Conservation (phyloP, 75 land plant genomes). For the Cryptomeria japonica region DNA sequence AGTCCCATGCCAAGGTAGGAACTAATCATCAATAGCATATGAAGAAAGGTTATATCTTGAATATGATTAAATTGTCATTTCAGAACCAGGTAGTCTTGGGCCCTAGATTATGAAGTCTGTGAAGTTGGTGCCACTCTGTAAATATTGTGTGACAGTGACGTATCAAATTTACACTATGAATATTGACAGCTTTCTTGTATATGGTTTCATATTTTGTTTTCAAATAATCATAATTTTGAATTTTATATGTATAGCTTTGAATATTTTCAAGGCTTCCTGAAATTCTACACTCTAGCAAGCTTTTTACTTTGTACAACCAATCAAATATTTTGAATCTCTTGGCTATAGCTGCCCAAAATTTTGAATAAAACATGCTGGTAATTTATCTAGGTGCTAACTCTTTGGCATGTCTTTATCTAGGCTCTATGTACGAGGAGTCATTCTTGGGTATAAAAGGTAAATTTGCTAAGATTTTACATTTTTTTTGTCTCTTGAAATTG, state of each 20-base stretch:
- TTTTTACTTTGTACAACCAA: background rate
- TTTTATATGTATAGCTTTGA: background rate
- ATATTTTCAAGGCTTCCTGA: background rate
- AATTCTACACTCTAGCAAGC: background rate
- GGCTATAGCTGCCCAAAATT: background rate
- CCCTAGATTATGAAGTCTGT: no score
- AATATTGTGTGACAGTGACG: no score
- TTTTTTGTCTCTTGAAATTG: background rate
- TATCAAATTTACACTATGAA: no score
- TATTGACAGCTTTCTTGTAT: background rate
- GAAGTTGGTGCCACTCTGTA: no score
- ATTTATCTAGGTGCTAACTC: background rate
- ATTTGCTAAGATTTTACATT: background rate
- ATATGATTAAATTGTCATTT: no score
- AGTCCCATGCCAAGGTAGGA: no score
- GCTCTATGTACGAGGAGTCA: constrained; percentile 71
- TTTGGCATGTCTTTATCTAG: constrained; percentile 12
- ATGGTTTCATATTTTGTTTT: background rate
- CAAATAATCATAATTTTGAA: background rate
- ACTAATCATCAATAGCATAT: no score
- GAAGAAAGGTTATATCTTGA: no score
- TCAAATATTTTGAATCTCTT: background rate
- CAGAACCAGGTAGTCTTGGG: no score
- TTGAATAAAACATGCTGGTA: background rate
- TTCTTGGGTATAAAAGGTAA: constrained; percentile 86